Conservation (phyloP, 2,329 filamentous ascomycete species). For the Eutypella sp. region DNA sequence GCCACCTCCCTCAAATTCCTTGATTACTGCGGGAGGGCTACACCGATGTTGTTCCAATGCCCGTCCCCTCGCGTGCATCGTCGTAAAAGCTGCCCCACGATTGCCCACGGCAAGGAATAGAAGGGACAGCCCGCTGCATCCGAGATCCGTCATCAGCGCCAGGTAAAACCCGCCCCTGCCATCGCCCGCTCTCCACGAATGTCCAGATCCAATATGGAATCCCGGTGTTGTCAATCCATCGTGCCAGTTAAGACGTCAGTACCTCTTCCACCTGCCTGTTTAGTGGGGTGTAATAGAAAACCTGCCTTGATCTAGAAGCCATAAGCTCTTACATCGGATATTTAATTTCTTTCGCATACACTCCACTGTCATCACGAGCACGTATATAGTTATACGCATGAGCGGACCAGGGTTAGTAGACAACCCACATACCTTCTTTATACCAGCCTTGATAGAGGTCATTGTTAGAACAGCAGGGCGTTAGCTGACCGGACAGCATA, state of each 20-base stretch:
- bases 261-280: not conserved
- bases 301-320: not conserved
- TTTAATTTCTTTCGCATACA: too few species aligned
- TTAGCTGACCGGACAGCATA: not conserved
- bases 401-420: too few species aligned
- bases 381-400: too few species aligned
- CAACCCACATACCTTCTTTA: too few species aligned
- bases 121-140: not conserved
- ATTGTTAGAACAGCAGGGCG: not conserved
- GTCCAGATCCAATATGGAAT: not conserved
- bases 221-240: not conserved
- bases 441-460: too few species aligned
- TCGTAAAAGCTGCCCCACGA: not conserved
- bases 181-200: not conserved
- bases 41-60: slow-evolving; percentile 11
- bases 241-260: not conserved
- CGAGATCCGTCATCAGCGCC: not conserved
- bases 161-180: not conserved
- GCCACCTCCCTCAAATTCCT: too few species aligned
- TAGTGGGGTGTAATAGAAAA: not conserved
- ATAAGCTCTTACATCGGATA: not conserved
- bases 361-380: too few species aligned
- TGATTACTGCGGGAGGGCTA: too few species aligned
- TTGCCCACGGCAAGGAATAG: not conserved
- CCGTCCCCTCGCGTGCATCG: too few species aligned